Conservation (phyloP, 768 basidiomycete genomes). For the Suillus subalutaceus region DNA sequence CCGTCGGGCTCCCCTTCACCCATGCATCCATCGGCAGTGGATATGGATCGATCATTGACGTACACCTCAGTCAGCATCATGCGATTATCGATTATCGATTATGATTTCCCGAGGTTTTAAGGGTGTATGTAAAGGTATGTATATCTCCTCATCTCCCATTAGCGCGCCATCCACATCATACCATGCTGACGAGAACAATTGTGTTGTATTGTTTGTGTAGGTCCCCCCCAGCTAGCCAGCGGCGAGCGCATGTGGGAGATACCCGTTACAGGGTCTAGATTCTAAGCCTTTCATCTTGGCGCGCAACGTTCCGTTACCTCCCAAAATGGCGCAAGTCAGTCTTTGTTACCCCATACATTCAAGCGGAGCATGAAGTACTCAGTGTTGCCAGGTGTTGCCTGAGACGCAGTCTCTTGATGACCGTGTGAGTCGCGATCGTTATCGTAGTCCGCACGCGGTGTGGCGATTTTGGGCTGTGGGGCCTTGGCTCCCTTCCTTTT, state of each 20-base stretch:
- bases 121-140: not conserved
- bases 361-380: not conserved
- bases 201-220: not conserved
- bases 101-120: no score
- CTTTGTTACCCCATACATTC: not conserved
- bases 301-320: not conserved
- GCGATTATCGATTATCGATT: not conserved
- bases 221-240: not conserved
- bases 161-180: not conserved
- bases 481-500: not conserved
- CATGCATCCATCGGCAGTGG: not conserved
- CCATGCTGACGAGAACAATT: not conserved
- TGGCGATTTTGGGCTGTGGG: not conserved
- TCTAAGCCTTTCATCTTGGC: not conserved
- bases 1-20: not conserved
- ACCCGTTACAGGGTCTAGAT: not conserved
- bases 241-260: no score
- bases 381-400: slow-evolving; percentile 7
- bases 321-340: not conserved
- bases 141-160: not conserved
- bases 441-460: slow-evolving; percentile 8
- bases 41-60: not conserved
- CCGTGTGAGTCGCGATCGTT: slow-evolving; percentile 19
- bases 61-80: not conserved
- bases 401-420: slow-evolving; percentile 29